Base-by-base conservation (phyloP, 2,329 filamentous ascomycete species). In the Trichophyton benhamiae region DNA sequence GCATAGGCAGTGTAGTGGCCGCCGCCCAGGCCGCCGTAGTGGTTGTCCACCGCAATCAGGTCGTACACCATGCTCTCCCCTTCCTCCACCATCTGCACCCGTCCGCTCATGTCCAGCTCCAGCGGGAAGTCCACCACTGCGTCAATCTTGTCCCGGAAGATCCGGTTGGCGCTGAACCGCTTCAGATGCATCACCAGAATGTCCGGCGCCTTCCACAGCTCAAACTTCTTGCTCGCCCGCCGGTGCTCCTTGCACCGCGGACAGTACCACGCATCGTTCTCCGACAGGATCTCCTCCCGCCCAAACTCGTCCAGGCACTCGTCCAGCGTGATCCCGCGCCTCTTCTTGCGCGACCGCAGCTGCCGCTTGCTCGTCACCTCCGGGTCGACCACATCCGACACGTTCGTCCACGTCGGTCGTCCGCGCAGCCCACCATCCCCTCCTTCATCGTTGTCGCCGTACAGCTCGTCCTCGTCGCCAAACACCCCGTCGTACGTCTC, bases 261-360 rank as follows among this genome's bases (percentile, higher is more conserved):
- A 71, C 94, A 99, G 72, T 95, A 97, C 94, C 94, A 99, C 63
- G 90, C 92, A 72, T 99, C 95, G 70, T 95, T 88, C 72, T 96
- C 90, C 0, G 92, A 96, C 3, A 99, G 79, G 13, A 96, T 85
- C 74, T 99, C 94, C 63, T 91, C 88, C 71, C 92, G 92, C 70
- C 94, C 89, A 67, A 96, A 97, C 74, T 97, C 94, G 63, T 91
- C 87, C 60, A 99, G 82, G 71, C 94, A 99, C 67, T 96, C 91
- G 22, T 94, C 87, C 3, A 99, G 80, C 0, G 85, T 86, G 66
- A 96, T 86, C 30, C 94, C 94, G 60, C 85, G 80, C 73, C 87
- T 88, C 68, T 80, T 82, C 6, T 90, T 87, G 62, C 77, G 78
- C 57, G 79, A 78, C 42, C 91, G 87, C 60, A 79, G 80, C 61